phyloP scores from a whole-genome alignment of 163 green algal species.

The Coccomyxa subellipsoidea region DNA sequence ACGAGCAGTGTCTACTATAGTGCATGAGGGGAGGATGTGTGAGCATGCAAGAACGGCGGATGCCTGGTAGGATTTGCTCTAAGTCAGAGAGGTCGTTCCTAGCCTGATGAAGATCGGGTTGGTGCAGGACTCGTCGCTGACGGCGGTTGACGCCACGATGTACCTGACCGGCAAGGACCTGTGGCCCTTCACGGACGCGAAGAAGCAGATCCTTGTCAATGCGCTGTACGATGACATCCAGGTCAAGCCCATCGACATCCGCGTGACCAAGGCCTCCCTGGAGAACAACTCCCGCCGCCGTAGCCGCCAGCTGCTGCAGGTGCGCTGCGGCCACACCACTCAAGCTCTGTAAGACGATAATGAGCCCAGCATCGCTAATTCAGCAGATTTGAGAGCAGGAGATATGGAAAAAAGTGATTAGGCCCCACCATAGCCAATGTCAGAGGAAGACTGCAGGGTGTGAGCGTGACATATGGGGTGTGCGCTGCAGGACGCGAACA shows the following conservation, averaged over 20 bases:
- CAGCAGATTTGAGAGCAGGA: too few species aligned
- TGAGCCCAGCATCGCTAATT: background rate
- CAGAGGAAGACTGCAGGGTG: too few species aligned
- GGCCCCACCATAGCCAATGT: too few species aligned
- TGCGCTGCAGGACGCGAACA: background rate
- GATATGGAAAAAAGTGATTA: too few species aligned
- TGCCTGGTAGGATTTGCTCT: background rate
- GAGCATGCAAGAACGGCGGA: background rate
- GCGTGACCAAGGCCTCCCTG: background rate
- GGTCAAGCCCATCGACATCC: constrained; percentile 1
- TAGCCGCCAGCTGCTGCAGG: background rate
- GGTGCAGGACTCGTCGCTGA: background rate
- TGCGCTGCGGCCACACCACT: too few species aligned
- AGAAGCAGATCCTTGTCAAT: background rate
- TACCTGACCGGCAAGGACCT: background rate
- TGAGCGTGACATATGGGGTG: too few species aligned
- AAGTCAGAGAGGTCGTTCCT: background rate
- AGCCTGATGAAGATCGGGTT: background rate
- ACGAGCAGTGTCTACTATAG: background rate
- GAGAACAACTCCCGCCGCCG: background rate
- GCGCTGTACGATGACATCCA: background rate
- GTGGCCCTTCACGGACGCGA: background rate
- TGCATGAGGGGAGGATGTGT: background rate
- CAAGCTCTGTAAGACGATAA: background rate
- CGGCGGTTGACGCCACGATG: background rate